Evolutionary conservation across 116 monocot species (phyloP).

Genomic region (Zostera marina): DNA sequence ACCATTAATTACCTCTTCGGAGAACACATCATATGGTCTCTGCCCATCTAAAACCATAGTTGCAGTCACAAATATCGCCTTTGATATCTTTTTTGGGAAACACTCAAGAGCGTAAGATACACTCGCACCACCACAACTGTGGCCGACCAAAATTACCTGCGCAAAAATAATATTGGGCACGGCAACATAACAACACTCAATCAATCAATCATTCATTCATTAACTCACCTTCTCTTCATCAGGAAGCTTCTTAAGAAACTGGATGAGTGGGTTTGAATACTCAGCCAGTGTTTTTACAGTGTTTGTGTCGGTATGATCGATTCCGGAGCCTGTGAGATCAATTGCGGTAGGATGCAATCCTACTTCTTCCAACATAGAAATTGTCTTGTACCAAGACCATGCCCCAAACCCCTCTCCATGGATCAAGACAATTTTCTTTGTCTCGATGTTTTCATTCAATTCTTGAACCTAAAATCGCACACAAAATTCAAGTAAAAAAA

Average conservation of each 20-base stretch:
- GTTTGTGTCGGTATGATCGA: slow-evolving; percentile 48
- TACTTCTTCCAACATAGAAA: slow-evolving; percentile 67
- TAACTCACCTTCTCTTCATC: slow-evolving; percentile 54
- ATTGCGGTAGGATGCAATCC: slow-evolving; percentile 55
- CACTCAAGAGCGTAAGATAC: slow-evolving; percentile 69
- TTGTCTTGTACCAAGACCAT: slow-evolving; percentile 96
- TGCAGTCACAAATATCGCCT: slow-evolving; percentile 67
- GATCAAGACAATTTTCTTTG: slow-evolving; percentile 67
- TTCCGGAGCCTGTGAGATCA: slow-evolving; percentile 81
- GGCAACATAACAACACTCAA: too few species aligned
- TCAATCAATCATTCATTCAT: too few species aligned
- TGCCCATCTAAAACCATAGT: slow-evolving; percentile 84
- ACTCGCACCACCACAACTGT: slow-evolving; percentile 91
- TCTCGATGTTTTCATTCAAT: slow-evolving; percentile 51
- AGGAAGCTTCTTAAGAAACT: slow-evolving; percentile 47
- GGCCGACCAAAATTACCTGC: slow-evolving; percentile 87
- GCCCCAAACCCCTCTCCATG: slow-evolving; percentile 98
- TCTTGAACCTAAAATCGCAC: slow-evolving; percentile 28
- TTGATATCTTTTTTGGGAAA: slow-evolving; percentile 62
- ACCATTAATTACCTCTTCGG: slow-evolving; percentile 30
- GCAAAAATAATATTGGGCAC: not conserved
- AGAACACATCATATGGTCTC: slow-evolving; percentile 74
- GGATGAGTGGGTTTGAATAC: slow-evolving; percentile 62
- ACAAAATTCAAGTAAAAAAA: not conserved
- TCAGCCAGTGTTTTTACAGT: slow-evolving; percentile 44